Percentiles rank a stretch among this genome's conserved stretches.
phyloP scores from a whole-genome alignment of 345 rosid genomes.

The Isatis tinctoria region DNA sequence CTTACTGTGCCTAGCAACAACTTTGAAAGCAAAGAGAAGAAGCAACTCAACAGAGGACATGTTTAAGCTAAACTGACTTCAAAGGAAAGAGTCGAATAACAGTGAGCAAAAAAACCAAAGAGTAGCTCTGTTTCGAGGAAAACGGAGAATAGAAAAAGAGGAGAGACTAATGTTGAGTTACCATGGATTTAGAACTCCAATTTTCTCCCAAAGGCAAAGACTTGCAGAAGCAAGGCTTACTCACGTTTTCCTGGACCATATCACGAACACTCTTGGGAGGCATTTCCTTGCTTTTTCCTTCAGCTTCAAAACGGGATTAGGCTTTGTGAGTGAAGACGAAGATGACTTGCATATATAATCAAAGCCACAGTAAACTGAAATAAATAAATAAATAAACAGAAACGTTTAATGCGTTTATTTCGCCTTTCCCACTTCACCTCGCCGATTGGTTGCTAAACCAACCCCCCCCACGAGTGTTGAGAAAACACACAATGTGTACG shows the following conservation, averaged over 20 bases:
- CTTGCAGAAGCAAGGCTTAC: slow-evolving; percentile 21
- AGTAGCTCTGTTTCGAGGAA: not conserved
- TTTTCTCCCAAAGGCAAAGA: not conserved
- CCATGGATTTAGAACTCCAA: slow-evolving; percentile 27
- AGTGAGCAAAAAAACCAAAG: not conserved
- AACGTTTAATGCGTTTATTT: not conserved
- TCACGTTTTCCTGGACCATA: not conserved
- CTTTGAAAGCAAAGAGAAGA: not conserved
- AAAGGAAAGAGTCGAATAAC: not conserved
- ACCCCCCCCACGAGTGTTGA: not conserved
- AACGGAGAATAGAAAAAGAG: not conserved
- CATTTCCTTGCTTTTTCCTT: not conserved
- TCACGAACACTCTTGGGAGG: not conserved
- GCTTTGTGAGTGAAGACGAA: not conserved
- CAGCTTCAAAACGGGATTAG: not conserved
- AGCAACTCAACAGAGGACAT: not conserved
- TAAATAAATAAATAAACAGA: no score
- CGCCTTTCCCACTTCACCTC: not conserved
- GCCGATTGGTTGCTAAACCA: not conserved
- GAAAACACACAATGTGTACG: not conserved
- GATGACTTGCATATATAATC: not conserved
- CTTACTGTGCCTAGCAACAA: not conserved
- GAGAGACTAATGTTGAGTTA: not conserved
- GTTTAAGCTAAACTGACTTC: not conserved
- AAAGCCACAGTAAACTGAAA: not conserved